Evolutionary conservation across 352 stramenopile genomes (phyloP).

Genomic region (Pythium dissotocum): DNA sequence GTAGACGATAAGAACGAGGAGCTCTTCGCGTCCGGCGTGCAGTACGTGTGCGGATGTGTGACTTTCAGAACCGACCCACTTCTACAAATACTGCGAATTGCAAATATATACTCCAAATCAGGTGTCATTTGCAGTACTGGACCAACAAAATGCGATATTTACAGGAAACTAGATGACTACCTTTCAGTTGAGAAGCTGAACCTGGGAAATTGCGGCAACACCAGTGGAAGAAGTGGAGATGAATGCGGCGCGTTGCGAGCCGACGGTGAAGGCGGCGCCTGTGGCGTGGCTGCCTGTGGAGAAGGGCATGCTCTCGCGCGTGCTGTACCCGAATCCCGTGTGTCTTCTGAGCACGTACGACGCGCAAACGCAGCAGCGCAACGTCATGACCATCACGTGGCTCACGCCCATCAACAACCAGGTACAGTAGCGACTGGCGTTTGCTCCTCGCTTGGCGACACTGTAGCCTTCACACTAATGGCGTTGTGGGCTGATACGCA

Average conservation of each 20-base stretch:
- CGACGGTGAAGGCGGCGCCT: background rate
- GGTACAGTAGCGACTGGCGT: conserved; percentile 22
- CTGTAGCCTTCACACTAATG: too few species aligned
- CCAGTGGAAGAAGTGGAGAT: background rate
- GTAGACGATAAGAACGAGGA: background rate
- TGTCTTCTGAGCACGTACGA: conserved; percentile 60
- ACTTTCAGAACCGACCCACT: too few species aligned
- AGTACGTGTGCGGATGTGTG: too few species aligned
- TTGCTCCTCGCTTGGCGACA: too few species aligned
- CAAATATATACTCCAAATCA: too few species aligned
- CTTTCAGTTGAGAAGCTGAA: too few species aligned
- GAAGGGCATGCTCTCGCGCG: conserved; percentile 67
- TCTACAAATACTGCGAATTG: too few species aligned
- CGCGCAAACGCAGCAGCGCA: conserved; percentile 28
- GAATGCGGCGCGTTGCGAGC: background rate
- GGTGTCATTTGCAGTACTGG: too few species aligned
- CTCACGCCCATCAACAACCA: conserved; percentile 89
- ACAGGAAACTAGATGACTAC: too few species aligned
- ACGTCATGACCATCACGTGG: conserved; percentile 88
- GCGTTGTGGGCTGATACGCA: too few species aligned
- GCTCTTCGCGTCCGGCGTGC: too few species aligned
- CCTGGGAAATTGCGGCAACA: background rate
- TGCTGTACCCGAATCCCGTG: conserved; percentile 85
- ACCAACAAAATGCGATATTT: too few species aligned
- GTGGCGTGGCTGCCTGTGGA: conserved; percentile 54